Evolutionary conservation across 257 asterid species (phyloP), one percentile per base, ranked within the genome.

Genomic region (Perilla frutescens): DNA sequence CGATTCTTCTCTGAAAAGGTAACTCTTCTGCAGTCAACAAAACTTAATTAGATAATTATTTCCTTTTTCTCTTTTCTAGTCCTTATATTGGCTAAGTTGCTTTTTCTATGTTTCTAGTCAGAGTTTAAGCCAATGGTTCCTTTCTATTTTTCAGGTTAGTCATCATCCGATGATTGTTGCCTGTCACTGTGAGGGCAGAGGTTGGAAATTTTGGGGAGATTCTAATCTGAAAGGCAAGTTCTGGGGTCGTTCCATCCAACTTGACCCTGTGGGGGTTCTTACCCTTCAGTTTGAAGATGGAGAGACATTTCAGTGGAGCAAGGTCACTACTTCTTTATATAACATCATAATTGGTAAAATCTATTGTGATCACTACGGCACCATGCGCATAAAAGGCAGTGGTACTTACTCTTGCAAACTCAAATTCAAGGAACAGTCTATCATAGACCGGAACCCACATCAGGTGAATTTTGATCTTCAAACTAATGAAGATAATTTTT

Each of bases 231-330:
- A 95, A 84, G 98, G 99, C 79, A 95, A 95, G 86, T 95, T 95
- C 79, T 95, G 99, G 99, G 99, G 98, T 2, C 96, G 98, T 62
- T 95, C 99, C 12, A 95, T 95, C 82, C 99, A 95, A 80, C 98
- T 95, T 61, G 99, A 95, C 80, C 99, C 98, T 51, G 91, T 95
- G 63, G 99, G 99, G 43, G 57, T 82, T 76, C 93, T 95, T 44
- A 92, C 91, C 74, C 87, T 95, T 79, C 94, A 90, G 83, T 95
- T 95, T 77, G 99, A 92, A 80, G 98, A 87, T 66, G 99, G 98
- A 0, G 98, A 95, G 80, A 89, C 96, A 62, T 91, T 95, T 83
- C 90, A 92, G 76, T 95, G 99, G 99, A 92, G 98, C 88, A 95
- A 95, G 87, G 98, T 95, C 79, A 95, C 99, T 40, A 95, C 99